phyloP scores from a whole-genome alignment of 1,284 basidiomycete genomes.

The Ustilago xerochloae region DNA sequence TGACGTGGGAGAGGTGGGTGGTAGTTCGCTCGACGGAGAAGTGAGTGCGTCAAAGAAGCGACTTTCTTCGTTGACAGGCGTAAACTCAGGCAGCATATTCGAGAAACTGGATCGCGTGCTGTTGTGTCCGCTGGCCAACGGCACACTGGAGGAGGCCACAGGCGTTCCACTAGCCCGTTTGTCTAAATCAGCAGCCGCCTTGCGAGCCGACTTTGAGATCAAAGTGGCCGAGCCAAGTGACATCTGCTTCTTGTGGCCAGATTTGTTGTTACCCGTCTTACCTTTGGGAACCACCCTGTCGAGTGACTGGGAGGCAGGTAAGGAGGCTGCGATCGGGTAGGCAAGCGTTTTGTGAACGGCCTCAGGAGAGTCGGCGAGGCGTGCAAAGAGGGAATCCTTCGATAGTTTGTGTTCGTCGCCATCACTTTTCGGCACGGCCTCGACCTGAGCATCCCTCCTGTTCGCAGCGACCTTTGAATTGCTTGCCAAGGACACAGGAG shows the following conservation, averaged over 20 bases:
- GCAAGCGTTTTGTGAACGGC: slow-evolving; percentile 32
- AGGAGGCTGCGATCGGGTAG: not conserved
- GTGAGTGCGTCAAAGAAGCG: slow-evolving; percentile 36
- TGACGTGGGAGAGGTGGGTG: slow-evolving; percentile 1
- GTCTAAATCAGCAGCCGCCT: slow-evolving; percentile 27
- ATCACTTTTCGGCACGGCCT: not conserved
- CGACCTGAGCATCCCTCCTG: not conserved
- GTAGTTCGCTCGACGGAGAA: slow-evolving; percentile 17
- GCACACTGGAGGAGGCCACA: not conserved
- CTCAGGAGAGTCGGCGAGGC: slow-evolving; percentile 38
- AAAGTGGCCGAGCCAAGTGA: slow-evolving; percentile 30
- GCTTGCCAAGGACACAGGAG: not conserved
- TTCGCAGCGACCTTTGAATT: not conserved
- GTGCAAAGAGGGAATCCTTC: slow-evolving; percentile 18
- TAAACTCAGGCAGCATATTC: slow-evolving; percentile 12
- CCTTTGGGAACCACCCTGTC: slow-evolving; percentile 5
- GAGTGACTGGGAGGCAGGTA: slow-evolving; percentile 31
- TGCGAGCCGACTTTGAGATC: slow-evolving; percentile 27
- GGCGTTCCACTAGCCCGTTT: slow-evolving; percentile 18
- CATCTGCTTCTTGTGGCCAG: slow-evolving; percentile 30
- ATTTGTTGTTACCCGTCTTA: not conserved
- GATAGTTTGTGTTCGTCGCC: not conserved
- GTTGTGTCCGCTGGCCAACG: slow-evolving; percentile 1
- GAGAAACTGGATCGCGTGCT: slow-evolving; percentile 15
- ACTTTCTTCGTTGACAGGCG: slow-evolving; percentile 26